phyloP scores from a whole-genome alignment of 495 filamentous ascomycete genomes.

The Penicillium manginii region DNA sequence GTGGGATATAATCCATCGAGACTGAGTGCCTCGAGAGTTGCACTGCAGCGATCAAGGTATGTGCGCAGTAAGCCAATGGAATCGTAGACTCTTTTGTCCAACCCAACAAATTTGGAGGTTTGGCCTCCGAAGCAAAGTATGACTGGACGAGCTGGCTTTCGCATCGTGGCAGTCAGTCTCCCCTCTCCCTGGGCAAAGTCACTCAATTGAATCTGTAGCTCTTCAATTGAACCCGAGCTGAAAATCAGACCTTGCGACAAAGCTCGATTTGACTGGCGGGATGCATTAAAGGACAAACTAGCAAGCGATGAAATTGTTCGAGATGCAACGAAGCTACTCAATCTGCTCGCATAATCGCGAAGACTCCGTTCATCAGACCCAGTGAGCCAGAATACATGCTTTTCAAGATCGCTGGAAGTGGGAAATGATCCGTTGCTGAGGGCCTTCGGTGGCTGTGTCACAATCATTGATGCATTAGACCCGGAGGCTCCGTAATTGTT shows the following conservation, averaged over 20 bases:
- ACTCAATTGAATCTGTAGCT: constrained; percentile 1
- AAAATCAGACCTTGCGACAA: background rate
- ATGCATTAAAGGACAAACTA: constrained; percentile 7
- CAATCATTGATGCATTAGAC: constrained; percentile 42
- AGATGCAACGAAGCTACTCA: background rate
- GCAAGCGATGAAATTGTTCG: background rate
- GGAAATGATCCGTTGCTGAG: background rate
- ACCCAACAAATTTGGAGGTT: constrained; percentile 44
- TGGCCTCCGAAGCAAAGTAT: constrained; percentile 62
- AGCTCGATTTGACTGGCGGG: constrained; percentile 1
- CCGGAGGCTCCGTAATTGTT: constrained; percentile 55
- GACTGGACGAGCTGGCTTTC: constrained; percentile 29
- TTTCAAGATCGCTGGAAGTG: background rate
- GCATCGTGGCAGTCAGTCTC: background rate
- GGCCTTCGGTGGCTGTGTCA: constrained; percentile 24
- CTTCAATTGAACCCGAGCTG: background rate
- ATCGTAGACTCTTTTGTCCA: constrained; percentile 43
- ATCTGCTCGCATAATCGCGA: background rate
- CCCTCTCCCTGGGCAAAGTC: background rate
- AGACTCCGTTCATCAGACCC: background rate
- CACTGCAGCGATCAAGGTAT: constrained; percentile 32
- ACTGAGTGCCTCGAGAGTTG: constrained; percentile 27
- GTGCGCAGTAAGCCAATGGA: constrained; percentile 34
- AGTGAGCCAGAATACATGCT: constrained; percentile 6
- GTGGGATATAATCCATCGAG: constrained; percentile 45